Conservation (phyloP, 2,329 filamentous ascomycete species). For the Penicillium sp. region DNA sequence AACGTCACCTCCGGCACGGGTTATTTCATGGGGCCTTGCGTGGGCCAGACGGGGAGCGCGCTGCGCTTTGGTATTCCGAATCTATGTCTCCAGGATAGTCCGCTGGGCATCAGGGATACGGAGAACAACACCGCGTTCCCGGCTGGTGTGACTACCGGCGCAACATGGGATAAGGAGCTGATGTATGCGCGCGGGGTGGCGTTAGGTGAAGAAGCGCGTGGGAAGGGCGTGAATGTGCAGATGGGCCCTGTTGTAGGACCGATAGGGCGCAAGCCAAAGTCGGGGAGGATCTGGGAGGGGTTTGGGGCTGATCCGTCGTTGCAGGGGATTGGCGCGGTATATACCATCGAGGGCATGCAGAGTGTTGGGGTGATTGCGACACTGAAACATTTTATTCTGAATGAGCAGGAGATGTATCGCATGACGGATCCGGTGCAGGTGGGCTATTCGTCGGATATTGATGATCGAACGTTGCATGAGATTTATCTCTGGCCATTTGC, state of each 20-base stretch:
- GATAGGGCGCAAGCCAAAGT: conserved; percentile 66
- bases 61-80: conserved; percentile 66
- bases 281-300: conserved; percentile 72
- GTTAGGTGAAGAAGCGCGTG: conserved; percentile 66
- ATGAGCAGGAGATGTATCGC: conserved; percentile 44
- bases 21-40: conserved; percentile 63
- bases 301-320: conserved; percentile 69
- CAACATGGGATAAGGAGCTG: conserved; percentile 69
- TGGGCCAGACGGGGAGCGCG: conserved; percentile 72
- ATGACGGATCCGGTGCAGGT: conserved; percentile 44
- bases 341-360: conserved; percentile 56
- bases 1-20: conserved; percentile 71
- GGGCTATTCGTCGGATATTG: conserved; percentile 47
- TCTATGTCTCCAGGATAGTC: conserved; percentile 68
- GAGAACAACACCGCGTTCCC: conserved; percentile 76
- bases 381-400: conserved; percentile 56
- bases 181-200: conserved; percentile 66
- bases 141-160: conserved; percentile 70
- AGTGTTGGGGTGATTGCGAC: conserved; percentile 54
- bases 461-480: conserved; percentile 48
- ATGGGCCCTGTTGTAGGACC: conserved; percentile 69
- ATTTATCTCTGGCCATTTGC: conserved; percentile 49
- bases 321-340: conserved; percentile 49
- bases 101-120: conserved; percentile 66
- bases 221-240: conserved; percentile 68